Base-by-base conservation (phyloP, 2,329 filamentous ascomycete species). In the Penicillium sp. region DNA sequence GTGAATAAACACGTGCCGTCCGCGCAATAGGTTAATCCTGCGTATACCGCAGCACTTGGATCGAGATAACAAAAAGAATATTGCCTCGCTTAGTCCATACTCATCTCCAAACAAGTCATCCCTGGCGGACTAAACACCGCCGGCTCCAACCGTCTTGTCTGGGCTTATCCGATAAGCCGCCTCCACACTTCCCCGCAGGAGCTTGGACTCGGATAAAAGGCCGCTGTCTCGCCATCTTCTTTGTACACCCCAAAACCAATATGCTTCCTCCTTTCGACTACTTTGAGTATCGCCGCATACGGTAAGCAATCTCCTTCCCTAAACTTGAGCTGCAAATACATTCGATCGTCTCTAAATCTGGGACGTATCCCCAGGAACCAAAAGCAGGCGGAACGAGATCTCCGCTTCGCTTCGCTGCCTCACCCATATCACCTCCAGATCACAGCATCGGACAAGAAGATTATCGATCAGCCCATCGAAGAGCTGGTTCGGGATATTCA, bases 401-500 rank as follows among this genome's bases (percentile, higher is more conserved):
- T 82, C 49, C 86, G 90, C 52, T 90, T 97, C 64, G 80, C 82
- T 35, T 82, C 82, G 6, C 84, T 97, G 7, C 82, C 85, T 1
- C 74, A 82, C 1, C 72, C 78, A 16, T 96, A 95, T 74, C 86
- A 84, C 55, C 82, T 78, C 19, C 81, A 86, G 2, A 83, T 96
- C 60, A 87, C 86, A 3, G 65, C 80, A 0, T 64, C 80, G 39
- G 91, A 97, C 65, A 82, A 84, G 48, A 78, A 82, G 3, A 88
- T 91, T 53, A 80, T 96, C 55, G 79, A 86, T 58, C 87, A 84
- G 58, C 85, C 91, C 14, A 95, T 97, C 58, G 85, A 89, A 62
- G 81, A 89, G 56, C 84, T 96, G 3, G 92, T 96, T 6, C 77
- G 86, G 59, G 85, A 89, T 77, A 89, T 96, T 3, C 90, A 93